Percentiles rank a stretch among this genome's conserved stretches.
Conservation (phyloP, 2,329 filamentous ascomycete species). For the Ilyonectria destructans region DNA sequence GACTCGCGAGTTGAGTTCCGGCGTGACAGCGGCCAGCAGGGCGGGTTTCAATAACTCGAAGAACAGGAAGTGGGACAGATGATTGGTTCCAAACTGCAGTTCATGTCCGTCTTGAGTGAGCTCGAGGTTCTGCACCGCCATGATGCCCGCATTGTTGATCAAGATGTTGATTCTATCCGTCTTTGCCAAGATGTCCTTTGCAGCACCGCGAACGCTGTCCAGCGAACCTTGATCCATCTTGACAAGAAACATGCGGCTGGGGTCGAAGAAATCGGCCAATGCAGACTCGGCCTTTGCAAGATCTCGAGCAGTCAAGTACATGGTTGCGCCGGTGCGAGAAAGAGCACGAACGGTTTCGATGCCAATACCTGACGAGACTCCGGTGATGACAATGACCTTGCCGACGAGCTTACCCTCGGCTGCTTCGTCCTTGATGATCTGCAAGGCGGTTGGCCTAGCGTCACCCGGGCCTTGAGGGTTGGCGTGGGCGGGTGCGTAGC, state of each 20-base stretch:
- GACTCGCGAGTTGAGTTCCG: conserved; percentile 12
- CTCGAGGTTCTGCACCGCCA: conserved; percentile 27
- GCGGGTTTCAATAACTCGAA: conserved; percentile 24
- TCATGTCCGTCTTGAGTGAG: conserved; percentile 34
- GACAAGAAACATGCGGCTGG: conserved; percentile 4
- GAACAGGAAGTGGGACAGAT: conserved; percentile 16
- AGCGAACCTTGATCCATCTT: conserved; percentile 12
- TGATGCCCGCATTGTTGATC: conserved; percentile 46
- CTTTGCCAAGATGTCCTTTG: not conserved
- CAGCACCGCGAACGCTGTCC: not conserved
- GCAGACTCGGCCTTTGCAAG: conserved; percentile 52
- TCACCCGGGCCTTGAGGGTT: conserved; percentile 50
- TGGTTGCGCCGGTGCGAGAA: conserved; percentile 54
- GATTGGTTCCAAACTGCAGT: conserved; percentile 33
- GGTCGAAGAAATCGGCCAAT: conserved; percentile 36
- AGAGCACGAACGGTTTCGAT: conserved; percentile 58
- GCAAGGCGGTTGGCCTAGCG: conserved; percentile 52
- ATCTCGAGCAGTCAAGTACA: conserved; percentile 56
- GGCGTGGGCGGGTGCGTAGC: conserved; percentile 40
- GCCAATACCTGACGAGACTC: conserved; percentile 56
- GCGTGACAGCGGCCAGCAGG: not conserved
- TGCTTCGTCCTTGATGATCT: conserved; percentile 53
- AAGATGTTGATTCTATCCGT: conserved; percentile 33
- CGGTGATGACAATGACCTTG: conserved; percentile 58
- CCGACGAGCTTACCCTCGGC: conserved; percentile 46